Conservation (phyloP, 2,329 filamentous ascomycete genomes). For the Fusarium bactridioides region DNA sequence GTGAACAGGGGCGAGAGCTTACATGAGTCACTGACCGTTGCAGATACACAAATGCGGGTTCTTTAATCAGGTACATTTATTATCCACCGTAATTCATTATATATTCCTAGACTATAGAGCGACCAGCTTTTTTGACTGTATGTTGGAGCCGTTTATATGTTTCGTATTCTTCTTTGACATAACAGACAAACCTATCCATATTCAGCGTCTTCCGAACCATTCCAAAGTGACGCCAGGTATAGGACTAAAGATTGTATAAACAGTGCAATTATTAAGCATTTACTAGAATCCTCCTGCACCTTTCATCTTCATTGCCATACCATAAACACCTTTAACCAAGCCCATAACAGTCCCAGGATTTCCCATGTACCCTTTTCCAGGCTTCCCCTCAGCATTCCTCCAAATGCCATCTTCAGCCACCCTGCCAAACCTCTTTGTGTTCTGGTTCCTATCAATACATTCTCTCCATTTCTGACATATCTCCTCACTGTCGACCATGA, state of each 20-base stretch:
- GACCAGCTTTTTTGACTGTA: accelerated
- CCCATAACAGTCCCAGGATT: constrained; percentile 22
- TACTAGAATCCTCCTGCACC: neutral
- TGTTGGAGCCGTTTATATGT: accelerated
- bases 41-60: neutral
- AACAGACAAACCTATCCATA: no score
- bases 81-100: neutral
- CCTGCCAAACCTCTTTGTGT: constrained; percentile 66
- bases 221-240: neutral
- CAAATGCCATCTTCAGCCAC: constrained; percentile 32
- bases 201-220: neutral
- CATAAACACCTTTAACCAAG: constrained; percentile 15
- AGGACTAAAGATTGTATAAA: no score
- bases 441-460: constrained; percentile 70
- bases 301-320: constrained; percentile 29
- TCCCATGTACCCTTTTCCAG: constrained; percentile 29
- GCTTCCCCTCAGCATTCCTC: constrained; percentile 21
- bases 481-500: constrained; percentile 72
- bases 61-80: accelerated
- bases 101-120: no score
- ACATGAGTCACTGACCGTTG: neutral
- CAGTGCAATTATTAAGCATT: neutral
- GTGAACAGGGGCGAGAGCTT: neutral
- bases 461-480: constrained; percentile 72
- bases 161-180: neutral